Evolutionary conservation across 768 basidiomycete genomes (phyloP).

Genomic region (Coprinopsis strossmayeri): DNA sequence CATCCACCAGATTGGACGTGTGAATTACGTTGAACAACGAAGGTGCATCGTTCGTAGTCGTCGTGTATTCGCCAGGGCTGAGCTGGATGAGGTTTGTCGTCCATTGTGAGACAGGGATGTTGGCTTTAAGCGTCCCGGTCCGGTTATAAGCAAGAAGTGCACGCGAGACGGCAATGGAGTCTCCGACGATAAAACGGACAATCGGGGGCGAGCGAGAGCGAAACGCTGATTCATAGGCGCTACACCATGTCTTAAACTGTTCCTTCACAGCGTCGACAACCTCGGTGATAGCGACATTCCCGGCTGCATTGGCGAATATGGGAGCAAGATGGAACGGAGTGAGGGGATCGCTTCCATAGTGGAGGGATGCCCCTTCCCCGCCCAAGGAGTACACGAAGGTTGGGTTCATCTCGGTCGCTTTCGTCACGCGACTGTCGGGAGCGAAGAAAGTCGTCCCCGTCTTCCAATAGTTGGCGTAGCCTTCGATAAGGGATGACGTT

Average conservation of each 20-base stretch:
- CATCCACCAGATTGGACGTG: constrained; percentile 43
- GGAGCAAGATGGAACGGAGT: constrained; percentile 29
- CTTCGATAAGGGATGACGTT: constrained; percentile 7
- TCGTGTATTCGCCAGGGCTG: constrained; percentile 3
- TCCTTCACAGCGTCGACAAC: constrained; percentile 9
- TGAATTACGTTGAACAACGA: constrained; percentile 39
- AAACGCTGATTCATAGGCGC: constrained; percentile 10
- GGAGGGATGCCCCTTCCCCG: constrained; percentile 32
- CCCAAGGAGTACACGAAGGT: constrained; percentile 36
- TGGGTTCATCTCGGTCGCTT: constrained; percentile 32
- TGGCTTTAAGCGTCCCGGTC: constrained; percentile 17
- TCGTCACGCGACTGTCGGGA: not conserved
- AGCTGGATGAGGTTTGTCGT: constrained; percentile 6
- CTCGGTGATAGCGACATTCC: not conserved
- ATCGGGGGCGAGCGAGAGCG: constrained; percentile 12
- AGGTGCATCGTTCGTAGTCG: not conserved
- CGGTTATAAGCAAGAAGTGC: constrained; percentile 22
- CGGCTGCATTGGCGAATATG: constrained; percentile 11
- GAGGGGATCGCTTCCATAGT: constrained; percentile 39
- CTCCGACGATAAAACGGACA: constrained; percentile 35
- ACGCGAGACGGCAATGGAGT: constrained; percentile 31
- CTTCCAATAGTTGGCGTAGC: constrained; percentile 30
- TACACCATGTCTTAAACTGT: constrained; percentile 11
- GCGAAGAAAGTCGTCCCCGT: constrained; percentile 29
- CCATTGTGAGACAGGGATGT: constrained; percentile 11